Evolutionary conservation across 306 rosid species (phyloP).

Genomic region (Vicia sativa): DNA sequence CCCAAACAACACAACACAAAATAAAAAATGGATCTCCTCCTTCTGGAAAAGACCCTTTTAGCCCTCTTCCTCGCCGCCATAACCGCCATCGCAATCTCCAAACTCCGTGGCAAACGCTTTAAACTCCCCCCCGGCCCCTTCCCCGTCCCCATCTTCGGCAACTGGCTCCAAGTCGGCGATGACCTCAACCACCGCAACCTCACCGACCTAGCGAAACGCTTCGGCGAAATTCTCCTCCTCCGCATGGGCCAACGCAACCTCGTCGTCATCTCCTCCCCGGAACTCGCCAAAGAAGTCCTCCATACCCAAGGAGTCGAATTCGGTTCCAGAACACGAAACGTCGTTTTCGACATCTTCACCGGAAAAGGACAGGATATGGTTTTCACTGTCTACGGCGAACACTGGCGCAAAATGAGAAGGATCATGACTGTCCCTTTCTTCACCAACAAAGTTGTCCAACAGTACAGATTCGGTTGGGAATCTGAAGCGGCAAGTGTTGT

Average conservation of each 20-base stretch:
- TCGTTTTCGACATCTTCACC: slow-evolving; percentile 89
- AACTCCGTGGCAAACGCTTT: slow-evolving; percentile 67
- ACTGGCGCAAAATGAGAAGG: slow-evolving; percentile 90
- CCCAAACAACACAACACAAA: neutral
- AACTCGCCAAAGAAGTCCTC: slow-evolving; percentile 81
- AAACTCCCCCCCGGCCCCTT: slow-evolving; percentile 90
- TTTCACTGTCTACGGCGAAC: slow-evolving; percentile 92
- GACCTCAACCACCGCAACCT: slow-evolving; percentile 93
- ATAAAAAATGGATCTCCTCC: slow-evolving; percentile 75
- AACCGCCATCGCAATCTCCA: slow-evolving; percentile 60
- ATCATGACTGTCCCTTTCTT: slow-evolving; percentile 95
- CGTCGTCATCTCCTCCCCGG: slow-evolving; percentile 79
- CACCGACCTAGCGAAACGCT: slow-evolving; percentile 69
- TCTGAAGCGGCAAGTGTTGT: slow-evolving; percentile 70
- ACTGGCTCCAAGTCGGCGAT: slow-evolving; percentile 97
- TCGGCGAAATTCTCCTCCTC: slow-evolving; percentile 78
- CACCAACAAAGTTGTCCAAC: slow-evolving; percentile 92
- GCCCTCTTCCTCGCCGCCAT: slow-evolving; percentile 61
- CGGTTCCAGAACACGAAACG: slow-evolving; percentile 87
- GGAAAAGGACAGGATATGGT: slow-evolving; percentile 94
- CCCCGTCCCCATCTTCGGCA: slow-evolving; percentile 78
- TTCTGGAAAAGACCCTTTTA: slow-evolving; percentile 74
- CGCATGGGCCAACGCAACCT: slow-evolving; percentile 93
- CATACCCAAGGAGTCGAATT: slow-evolving; percentile 91
- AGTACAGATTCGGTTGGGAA: slow-evolving; percentile 81